Base-by-base conservation (phyloP, 768 basidiomycete species). In the Lyophyllum decastes region DNA sequence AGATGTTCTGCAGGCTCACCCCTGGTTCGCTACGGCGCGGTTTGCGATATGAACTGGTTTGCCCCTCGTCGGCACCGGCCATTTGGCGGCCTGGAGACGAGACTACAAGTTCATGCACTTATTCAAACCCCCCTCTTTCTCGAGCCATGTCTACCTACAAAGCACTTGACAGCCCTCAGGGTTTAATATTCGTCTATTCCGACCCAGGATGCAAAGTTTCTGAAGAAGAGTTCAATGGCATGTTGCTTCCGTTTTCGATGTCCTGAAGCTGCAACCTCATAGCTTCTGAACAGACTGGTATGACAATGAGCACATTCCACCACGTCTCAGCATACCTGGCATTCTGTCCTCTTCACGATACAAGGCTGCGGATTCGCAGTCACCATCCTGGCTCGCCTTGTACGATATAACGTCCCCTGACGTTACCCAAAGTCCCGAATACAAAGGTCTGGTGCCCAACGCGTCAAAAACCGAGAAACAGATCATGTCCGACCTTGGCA, bases 241-340 rank as follows among this genome's bases (percentile, higher is more conserved):
- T 22, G 50, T 35, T 30, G n/a, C 17, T 35, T 56, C 38, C 22
- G 1, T 43, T 47, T 5, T 47, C 1, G 33, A 49, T 17, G 27
- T 41, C 40, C 16, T 12, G 25, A 27, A 25, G 25, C 24, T 33
- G 10, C 33, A 33, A 12, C n/a, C 1, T 24, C 26, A 44, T 52
- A 30, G 11, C 26, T 21, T 45, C 19, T 30, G 12, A 16, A 44
- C 58, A 73, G 72, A 70, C 51, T 74, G 69, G 70, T 72, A 73
- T 59, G 69, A 71, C 19, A 64, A 62, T n/a, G 72, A 73, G 47
- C 71, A 72, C 50, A 65, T 62, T 21, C 66, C 72, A 7, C 60
- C 63, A 19, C 68, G 73, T 19, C 49, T 72, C 11, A 60, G 57
- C 1, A 61, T 72, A 12, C 65, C 67, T 16, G 69, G 71, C 6